Evolutionary conservation across 106 monocot genomes (phyloP), one percentile per base, ranked within the genome.

Genomic region (Amphibolis antarctica): DNA sequence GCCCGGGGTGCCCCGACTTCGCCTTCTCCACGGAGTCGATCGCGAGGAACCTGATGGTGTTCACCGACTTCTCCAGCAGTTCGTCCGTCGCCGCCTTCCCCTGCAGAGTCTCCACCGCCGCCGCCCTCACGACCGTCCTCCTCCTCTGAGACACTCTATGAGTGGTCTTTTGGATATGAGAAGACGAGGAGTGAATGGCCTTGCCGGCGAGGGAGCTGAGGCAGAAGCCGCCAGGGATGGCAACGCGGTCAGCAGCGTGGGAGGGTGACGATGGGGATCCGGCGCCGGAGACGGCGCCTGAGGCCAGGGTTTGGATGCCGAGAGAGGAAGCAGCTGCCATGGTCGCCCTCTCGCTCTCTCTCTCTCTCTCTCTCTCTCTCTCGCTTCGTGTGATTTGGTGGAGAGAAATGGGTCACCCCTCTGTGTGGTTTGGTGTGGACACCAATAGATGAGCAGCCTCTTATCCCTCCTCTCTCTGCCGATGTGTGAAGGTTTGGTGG

Each of bases 1-100:
- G 72, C 14, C 93, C 93, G 1, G 93, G 93, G 66, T 94, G 93
- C 1, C 93, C 93, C 0, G 93, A 94, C 55, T 94, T 94, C 19
- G 93, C 93, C 85, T 88, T 89, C 86, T 94, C 93, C 6, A 94
- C 88, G 13, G 88, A 85, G 31, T 94, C 93, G 29, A 94, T 81
- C 17, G 93, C 79, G 52, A 94, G 68, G 67, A 94, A 94, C 58
- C 93, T 53, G 65, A 94, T 94, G 44, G 93, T 86, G 71, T 94
- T 94, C 23, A 94, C 66, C 52, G 93, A 94, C 73, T 86, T 94
- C 67, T 89, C 88, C 50, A 93, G 81, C 28, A 88, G 66, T 53
- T 72, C 79, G 44, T 70, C 79, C 22, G 82, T 71, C 1, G 57
- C 76, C 4, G 59, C 72, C 30, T 50, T 63, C 53, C 62, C 80